Base-by-base conservation (phyloP, 2,329 filamentous ascomycete species). In the Aspergillus latus region DNA sequence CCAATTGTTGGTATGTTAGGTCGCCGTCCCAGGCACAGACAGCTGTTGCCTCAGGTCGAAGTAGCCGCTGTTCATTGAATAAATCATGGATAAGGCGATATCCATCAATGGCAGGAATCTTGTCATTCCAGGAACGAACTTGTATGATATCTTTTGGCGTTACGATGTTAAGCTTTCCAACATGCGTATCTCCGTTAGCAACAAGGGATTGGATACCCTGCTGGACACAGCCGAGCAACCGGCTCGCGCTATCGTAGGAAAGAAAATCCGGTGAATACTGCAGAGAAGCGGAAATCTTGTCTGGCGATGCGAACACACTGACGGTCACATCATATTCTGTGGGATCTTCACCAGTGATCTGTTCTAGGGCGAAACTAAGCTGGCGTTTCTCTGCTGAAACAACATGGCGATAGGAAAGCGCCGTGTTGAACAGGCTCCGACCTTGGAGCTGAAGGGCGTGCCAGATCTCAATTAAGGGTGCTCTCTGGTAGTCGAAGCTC, bases 361-460 rank as follows among this genome's bases (percentile, higher is more conserved):
- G 52, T 16, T 49, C 21, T 16, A 54, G 15, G n/a, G 44, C 29
- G 28, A 52, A 16, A 7, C 52, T 39, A 3, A 50, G 40, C 16
- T 55, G 44, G 15, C 39, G 39, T 26, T 37, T 49, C 26, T 37
- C 45, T 2, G 52, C 21, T 1, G 52, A 54, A 10, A 54, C 15
- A 26, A 54, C 30, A 13, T 42, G 52, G 2, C 52, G 46, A 15
- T 49, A 55, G 3, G 57, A 52, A 36, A 61, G 43, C 10, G 44
- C 54, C 2, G 56, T 61, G 46, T 61, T 61, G 49, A 59, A 61
- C 9, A 61, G 36, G 15, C 51, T 51, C 26, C 50, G 34, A 5
- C 51, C 52, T 10, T 42, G 46, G 9, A 54, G 44, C 21, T 54
- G 36, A 11, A 60, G 52, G 5, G 56, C 39, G 36, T 60, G 52